A percentile compares a stretch with the other conserved stretches of the same genome.
These are phyloP conservation scores for Ogataea ganodermae DNA, from an alignment of 805 yeast genomes.

Conservation along the genomic window DNA sequence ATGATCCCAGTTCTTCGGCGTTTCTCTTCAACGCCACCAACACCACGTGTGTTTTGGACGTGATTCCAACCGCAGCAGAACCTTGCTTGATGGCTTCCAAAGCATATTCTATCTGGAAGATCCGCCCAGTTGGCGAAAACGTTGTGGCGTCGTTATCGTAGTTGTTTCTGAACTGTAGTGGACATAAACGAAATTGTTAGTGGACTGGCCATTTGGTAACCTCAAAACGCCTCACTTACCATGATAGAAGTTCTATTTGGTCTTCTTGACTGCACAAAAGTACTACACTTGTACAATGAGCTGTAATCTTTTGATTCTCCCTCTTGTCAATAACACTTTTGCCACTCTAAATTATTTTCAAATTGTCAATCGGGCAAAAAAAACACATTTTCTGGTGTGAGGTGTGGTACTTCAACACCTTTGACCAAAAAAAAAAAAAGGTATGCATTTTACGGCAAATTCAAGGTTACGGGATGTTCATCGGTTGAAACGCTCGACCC, in stretches of 20 bases:
- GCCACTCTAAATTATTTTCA: constrained; percentile 19
- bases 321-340: constrained; percentile 3
- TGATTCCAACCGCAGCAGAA: constrained; percentile 92
- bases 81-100: constrained; percentile 97
- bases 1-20: constrained; percentile 96
- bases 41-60: constrained; percentile 84
- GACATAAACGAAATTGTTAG: constrained; percentile 9
- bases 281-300: neutral
- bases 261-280: neutral
- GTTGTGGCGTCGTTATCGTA: constrained; percentile 99
- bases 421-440: neutral
- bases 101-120: constrained; percentile 89
- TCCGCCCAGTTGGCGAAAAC: constrained; percentile 91
- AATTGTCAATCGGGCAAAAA: constrained; percentile 8
- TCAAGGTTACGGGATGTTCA: too few species aligned
- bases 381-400: constrained; percentile 2
- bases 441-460: neutral
- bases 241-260: neutral
- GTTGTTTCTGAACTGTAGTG: constrained; percentile 82
- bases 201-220: neutral
- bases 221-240: neutral
- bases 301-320: neutral
- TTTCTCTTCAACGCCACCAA: constrained; percentile 93
- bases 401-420: constrained; percentile 8
- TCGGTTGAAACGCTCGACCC: too few species aligned